Conservation (phyloP, 2,329 filamentous ascomycete genomes). For the Simplicillium aogashimaense region DNA sequence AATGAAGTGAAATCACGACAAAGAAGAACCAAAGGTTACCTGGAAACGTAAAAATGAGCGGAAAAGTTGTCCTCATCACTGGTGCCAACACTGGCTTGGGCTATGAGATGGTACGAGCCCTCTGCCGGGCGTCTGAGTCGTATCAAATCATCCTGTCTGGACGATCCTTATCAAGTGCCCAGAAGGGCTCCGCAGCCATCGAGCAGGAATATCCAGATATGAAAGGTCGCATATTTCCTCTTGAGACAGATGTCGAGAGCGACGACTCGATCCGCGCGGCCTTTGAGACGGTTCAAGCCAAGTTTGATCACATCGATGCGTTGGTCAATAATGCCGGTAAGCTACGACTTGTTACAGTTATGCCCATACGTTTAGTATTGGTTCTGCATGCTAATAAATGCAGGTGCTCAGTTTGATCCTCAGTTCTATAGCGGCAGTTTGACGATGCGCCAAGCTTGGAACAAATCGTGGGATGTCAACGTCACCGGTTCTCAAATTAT, state of each 20-base stretch:
- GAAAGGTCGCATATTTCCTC: slow-evolving; percentile 25
- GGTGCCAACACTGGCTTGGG: slow-evolving; percentile 50
- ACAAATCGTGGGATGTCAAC: slow-evolving; percentile 35
- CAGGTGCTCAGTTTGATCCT: slow-evolving; percentile 28
- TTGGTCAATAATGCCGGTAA: slow-evolving; percentile 24
- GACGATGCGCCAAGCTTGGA: slow-evolving; percentile 27
- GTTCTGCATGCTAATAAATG: background rate
- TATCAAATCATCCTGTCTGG: slow-evolving; percentile 45
- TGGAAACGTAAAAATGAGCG: slow-evolving; percentile 2
- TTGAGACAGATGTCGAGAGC: slow-evolving; percentile 20
- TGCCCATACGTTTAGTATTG: background rate
- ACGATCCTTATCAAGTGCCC: slow-evolving; percentile 36
- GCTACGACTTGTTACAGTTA: background rate
- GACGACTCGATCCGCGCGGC: slow-evolving; percentile 20
- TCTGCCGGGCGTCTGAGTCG: slow-evolving; percentile 28
- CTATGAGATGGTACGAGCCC: slow-evolving; percentile 40
- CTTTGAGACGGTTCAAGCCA: slow-evolving; percentile 14
- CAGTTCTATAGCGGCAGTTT: slow-evolving; percentile 13
- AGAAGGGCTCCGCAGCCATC: slow-evolving; percentile 29
- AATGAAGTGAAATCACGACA: no score
- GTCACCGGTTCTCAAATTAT: slow-evolving; percentile 31
- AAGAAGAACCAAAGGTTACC: no score
- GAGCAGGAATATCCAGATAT: slow-evolving; percentile 26
- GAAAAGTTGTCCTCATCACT: slow-evolving; percentile 36
- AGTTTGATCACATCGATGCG: slow-evolving; percentile 18